Conservation (phyloP, 345 rosid species). For the Carallia brachiata region DNA sequence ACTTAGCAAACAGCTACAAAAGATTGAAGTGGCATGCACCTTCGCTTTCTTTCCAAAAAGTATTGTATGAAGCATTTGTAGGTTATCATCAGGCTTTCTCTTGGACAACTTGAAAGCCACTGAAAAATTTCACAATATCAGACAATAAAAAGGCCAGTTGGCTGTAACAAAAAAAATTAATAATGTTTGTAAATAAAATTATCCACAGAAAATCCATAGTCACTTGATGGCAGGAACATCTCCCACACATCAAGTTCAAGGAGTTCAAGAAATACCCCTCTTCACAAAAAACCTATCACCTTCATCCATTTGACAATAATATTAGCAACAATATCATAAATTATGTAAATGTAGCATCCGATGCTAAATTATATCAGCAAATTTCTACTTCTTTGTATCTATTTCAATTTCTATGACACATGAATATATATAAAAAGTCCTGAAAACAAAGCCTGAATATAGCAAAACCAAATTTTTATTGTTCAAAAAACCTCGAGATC, state of each 20-base stretch:
- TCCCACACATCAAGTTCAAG: neutral
- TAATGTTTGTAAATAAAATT: conserved; percentile 2
- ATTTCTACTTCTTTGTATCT: neutral
- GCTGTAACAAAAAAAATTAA: conserved; percentile 12
- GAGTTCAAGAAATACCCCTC: neutral
- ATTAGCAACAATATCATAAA: neutral
- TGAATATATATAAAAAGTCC: too few relatives aligned
- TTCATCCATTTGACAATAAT: neutral
- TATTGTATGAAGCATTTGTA: conserved; percentile 67
- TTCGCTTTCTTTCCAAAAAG: conserved; percentile 97
- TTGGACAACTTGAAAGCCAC: conserved; percentile 96
- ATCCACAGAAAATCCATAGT: neutral
- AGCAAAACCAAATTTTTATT: too few relatives aligned
- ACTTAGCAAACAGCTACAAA: neutral
- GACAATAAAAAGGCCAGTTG: conserved; percentile 17
- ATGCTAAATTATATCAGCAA: neutral
- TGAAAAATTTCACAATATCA: conserved; percentile 45
- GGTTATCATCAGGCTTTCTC: conserved; percentile 89
- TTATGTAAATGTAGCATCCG: neutral
- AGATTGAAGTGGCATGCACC: conserved; percentile 38
- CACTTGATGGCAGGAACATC: neutral
- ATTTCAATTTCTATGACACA: too few relatives aligned
- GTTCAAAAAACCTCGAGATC: too few relatives aligned
- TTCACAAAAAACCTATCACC: neutral
- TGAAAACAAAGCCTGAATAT: too few relatives aligned